Base-by-base conservation (phyloP, 805 yeast species). In the Candida berthetii region DNA sequence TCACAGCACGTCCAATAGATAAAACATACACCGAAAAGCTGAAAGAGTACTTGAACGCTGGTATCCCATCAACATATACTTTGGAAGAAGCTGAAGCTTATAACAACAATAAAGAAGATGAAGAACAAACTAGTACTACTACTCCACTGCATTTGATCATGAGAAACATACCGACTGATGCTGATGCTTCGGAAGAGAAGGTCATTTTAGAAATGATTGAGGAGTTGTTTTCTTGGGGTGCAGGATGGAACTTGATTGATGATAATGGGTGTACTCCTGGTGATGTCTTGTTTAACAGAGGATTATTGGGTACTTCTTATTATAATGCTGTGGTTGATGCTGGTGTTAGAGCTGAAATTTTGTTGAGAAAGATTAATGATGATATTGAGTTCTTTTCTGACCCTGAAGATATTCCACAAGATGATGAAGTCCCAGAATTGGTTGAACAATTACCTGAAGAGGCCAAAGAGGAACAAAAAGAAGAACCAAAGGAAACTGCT, bases 181-280 rank as follows among this genome's bases (percentile, higher is more conserved):
- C 62, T 2, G 53, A 62, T 0, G 43, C 44, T 4, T 69, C 62
- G 0, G 84, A 78, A 42, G 68, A 69, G 42, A 48, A 57, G 1
- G 67, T 76, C 1, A 71, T 81, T 1, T 43, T 64, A 27, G 58
- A 63, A 11, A 71, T 90, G 78, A 78, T 87, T 44, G 76, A 77
- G 24, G 71, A 68, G 17, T 61, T 90, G 44, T 82, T 90, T 48
- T 79, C 85, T 54, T 83, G 79, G 57, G 97, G 97, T 24, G 96
- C 96, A 0, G 95, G 95, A 9, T 90, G 97, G 97, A 82, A 84
- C 60, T 69, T 85, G 50, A 66, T 80, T 3, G 95, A 89, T 58
- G 73, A 69, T 44, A 75, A 81, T 40, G 71, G 78, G 49, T 80
- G 81, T 46, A 86, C 96, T 0, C 88, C 96, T 0, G 98, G 96